A percentile compares a stretch with the other conserved stretches of the same genome.
phyloP scores from a whole-genome alignment of 2,329 filamentous ascomycete species.

The Myriosclerotinia curreyana region DNA sequence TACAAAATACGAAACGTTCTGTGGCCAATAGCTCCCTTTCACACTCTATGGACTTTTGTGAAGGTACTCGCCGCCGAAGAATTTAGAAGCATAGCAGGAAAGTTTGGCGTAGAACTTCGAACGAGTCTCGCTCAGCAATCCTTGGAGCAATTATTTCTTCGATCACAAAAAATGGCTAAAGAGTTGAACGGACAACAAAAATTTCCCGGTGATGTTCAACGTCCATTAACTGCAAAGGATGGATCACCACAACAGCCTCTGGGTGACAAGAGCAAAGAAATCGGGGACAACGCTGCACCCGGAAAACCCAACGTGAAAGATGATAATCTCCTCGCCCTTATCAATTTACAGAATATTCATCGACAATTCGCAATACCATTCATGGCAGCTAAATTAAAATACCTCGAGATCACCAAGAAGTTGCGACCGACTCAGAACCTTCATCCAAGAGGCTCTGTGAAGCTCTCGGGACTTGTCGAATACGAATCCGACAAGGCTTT shows the following conservation, averaged over 20 bases:
- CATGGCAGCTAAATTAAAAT: slow-evolving; percentile 34
- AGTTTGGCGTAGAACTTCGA: slow-evolving; percentile 46
- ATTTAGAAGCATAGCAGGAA: slow-evolving; percentile 43
- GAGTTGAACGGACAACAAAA: slow-evolving; percentile 10
- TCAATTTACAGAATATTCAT: slow-evolving; percentile 22
- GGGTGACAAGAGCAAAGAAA: slow-evolving; percentile 24
- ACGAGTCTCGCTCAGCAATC: slow-evolving; percentile 26
- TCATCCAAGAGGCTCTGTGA: slow-evolving; percentile 51
- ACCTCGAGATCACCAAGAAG: slow-evolving; percentile 39
- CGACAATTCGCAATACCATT: slow-evolving; percentile 33
- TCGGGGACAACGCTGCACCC: slow-evolving; percentile 19
- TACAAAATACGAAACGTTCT: slow-evolving; percentile 48
- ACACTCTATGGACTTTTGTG: slow-evolving; percentile 52
- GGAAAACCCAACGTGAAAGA: slow-evolving; percentile 13
- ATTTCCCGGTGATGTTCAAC: slow-evolving; percentile 7
- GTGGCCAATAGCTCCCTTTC: slow-evolving; percentile 52
- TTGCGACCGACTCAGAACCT: slow-evolving; percentile 47
- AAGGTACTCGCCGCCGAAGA: slow-evolving; percentile 48
- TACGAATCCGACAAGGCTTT: slow-evolving; percentile 47
- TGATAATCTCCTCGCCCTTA: neutral
- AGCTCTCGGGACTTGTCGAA: slow-evolving; percentile 54
- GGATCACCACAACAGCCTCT: slow-evolving; percentile 25
- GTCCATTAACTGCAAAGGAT: slow-evolving; percentile 27
- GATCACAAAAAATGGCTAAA: slow-evolving; percentile 11
- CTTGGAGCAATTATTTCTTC: slow-evolving; percentile 27